Conservation (phyloP, 179 eudicot species). For the Camellia oleifera region DNA sequence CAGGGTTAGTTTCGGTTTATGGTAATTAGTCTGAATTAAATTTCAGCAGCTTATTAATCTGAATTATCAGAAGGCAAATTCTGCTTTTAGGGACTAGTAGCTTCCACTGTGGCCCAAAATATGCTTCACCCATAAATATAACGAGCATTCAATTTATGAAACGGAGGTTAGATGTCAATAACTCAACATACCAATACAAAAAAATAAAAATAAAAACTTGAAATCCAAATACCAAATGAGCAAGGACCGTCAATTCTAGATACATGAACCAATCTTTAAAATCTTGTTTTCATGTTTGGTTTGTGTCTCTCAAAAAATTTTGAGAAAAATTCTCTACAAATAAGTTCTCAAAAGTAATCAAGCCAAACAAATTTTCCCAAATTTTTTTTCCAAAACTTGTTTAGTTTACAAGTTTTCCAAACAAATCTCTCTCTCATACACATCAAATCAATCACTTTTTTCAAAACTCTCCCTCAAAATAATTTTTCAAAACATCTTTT, state of each 20-base stretch:
- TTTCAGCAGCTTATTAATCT: no score
- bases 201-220: no score
- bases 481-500: no score
- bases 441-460: no score
- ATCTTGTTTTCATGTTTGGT: not conserved
- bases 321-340: no score
- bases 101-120: not conserved
- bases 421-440: no score
- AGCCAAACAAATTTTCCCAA: no score
- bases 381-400: no score
- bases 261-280: not conserved
- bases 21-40: not conserved
- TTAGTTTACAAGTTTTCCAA: no score
- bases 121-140: not conserved
- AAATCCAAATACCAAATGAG: not conserved
- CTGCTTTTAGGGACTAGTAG: not conserved
- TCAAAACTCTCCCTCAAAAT: no score
- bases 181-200: not conserved
- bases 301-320: no score
- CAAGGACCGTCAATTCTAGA: not conserved
- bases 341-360: no score
- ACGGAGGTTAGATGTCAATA: not conserved
- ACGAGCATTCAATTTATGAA: not conserved
- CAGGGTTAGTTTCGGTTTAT: not conserved
- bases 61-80: not conserved